Conservation (phyloP, 345 rosid species). For the Kandelia obovata region DNA sequence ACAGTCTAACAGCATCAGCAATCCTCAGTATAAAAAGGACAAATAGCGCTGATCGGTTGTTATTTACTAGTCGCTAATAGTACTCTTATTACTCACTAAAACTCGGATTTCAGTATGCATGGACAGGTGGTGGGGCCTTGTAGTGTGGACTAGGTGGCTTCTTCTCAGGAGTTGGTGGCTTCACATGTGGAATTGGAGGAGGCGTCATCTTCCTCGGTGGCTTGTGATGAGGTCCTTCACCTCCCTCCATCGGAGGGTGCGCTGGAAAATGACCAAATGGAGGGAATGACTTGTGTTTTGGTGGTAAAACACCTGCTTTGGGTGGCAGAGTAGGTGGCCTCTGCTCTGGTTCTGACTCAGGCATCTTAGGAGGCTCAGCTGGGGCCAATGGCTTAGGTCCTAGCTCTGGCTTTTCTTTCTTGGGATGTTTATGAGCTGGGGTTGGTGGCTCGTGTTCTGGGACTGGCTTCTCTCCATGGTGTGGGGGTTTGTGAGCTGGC, state of each 20-base stretch:
- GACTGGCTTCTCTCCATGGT: background rate
- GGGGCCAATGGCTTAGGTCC: background rate
- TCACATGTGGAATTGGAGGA: constrained; percentile 4
- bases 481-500: constrained; percentile 10
- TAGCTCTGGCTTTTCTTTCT: background rate
- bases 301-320: constrained; percentile 5
- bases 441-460: constrained; percentile 4
- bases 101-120: constrained; percentile 9
- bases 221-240: constrained; percentile 13
- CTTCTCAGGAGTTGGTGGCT: constrained; percentile 3
- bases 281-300: constrained; percentile 15
- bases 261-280: constrained; percentile 8
- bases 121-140: constrained; percentile 20
- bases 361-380: background rate
- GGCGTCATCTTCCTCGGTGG: constrained; percentile 18
- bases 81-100: background rate
- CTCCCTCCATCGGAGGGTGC: constrained; percentile 12
- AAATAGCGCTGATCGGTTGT: background rate
- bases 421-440: background rate
- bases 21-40: background rate
- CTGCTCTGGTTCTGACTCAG: background rate
- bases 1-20: background rate
- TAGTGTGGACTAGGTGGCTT: background rate
- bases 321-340: constrained; percentile 10
- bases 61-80: constrained; percentile 4